phyloP scores from a whole-genome alignment of 1,284 basidiomycete genomes.

The Sporisorium sorghi region DNA sequence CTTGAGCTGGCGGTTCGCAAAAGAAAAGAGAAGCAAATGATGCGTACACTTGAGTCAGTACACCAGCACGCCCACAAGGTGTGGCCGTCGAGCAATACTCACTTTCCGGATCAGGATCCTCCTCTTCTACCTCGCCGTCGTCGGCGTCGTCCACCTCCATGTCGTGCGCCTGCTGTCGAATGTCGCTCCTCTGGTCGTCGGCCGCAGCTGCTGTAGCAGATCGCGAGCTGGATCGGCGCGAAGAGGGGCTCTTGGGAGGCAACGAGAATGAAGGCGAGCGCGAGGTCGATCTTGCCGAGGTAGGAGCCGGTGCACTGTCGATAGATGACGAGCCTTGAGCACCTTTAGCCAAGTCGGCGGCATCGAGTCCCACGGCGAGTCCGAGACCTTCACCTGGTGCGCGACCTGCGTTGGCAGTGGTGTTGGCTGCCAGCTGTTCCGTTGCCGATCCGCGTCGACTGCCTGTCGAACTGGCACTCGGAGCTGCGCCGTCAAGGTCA shows the following conservation, averaged over 20 bases:
- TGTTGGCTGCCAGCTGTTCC: conserved; percentile 60
- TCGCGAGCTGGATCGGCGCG: conserved; percentile 55
- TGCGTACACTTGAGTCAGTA: conserved; percentile 1
- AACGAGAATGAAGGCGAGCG: conserved; percentile 57
- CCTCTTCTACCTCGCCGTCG: conserved; percentile 51
- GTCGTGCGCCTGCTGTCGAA: conserved; percentile 51
- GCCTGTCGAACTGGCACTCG: conserved; percentile 12
- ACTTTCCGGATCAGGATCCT: conserved; percentile 57
- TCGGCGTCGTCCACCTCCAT: conserved; percentile 46
- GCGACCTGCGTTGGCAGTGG: conserved; percentile 57
- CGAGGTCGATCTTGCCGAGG: conserved; percentile 32
- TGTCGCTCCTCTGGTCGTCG: conserved; percentile 48
- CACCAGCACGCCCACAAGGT: neutral
- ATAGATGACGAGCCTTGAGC: neutral
- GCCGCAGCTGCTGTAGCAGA: conserved; percentile 38
- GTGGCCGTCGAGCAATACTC: neutral
- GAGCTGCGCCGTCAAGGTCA: conserved; percentile 53
- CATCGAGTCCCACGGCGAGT: conserved; percentile 54
- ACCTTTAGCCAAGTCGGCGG: conserved; percentile 47
- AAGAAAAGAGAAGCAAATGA: neutral
- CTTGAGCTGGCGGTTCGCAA: conserved; percentile 23
- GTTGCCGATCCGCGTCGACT: conserved; percentile 48
- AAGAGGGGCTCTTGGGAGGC: conserved; percentile 52
- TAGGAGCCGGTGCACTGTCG: conserved; percentile 11
- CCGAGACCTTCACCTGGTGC: conserved; percentile 25